Evolutionary conservation across 1,139 yeast genomes (phyloP).

Genomic region (Magnusiomyces starmeri): DNA sequence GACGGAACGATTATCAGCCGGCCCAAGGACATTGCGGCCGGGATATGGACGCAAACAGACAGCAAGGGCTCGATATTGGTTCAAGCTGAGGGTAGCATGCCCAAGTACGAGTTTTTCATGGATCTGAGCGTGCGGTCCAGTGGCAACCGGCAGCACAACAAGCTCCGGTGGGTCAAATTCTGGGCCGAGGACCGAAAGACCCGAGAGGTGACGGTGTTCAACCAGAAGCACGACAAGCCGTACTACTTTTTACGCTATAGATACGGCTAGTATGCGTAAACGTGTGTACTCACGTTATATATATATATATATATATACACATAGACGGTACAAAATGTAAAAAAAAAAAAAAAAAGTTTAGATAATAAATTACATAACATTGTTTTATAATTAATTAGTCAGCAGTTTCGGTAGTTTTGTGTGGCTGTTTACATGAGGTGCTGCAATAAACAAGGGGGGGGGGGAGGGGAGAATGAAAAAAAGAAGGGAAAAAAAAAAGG

Average conservation of each 20-base stretch:
- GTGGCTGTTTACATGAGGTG: no score
- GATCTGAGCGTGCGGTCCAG: conserved; percentile 48
- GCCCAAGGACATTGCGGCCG: conserved; percentile 33
- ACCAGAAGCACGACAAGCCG: conserved; percentile 63
- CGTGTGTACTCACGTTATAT: background rate
- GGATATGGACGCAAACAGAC: conserved; percentile 47
- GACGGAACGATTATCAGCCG: conserved; percentile 24
- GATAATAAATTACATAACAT: background rate
- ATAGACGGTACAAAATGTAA: background rate
- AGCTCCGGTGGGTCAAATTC: conserved; percentile 60
- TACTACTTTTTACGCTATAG: conserved; percentile 44
- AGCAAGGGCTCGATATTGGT: conserved; percentile 51
- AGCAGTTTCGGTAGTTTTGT: no score
- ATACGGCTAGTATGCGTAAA: conserved; percentile 1
- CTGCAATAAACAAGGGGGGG: no score
- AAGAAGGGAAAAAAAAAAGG: no score
- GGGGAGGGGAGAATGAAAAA: no score
- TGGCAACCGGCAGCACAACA: conserved; percentile 55
- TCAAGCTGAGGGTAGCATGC: conserved; percentile 51
- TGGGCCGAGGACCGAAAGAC: conserved; percentile 52
- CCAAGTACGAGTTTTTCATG: conserved; percentile 57
- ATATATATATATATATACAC: background rate
- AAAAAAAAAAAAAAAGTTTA: no score
- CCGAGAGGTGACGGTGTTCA: conserved; percentile 44
- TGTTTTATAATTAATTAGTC: no score